These are phyloP conservation scores for Arthroderma sp. DNA, from an alignment of 2,329 filamentous ascomycete genomes.

Conservation along the genomic window DNA sequence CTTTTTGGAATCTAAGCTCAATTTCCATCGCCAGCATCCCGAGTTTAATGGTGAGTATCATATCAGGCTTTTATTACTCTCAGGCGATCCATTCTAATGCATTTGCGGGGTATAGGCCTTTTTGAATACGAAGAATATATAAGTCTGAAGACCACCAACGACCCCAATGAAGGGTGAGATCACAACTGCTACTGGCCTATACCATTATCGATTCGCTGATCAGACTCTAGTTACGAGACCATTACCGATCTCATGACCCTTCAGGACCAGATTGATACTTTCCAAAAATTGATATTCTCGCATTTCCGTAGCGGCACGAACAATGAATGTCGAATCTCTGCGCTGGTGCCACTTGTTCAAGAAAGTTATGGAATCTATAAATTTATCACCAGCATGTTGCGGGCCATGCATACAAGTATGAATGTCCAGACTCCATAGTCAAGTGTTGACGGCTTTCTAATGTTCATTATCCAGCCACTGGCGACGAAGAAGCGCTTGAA, in stretches of 20 bases:
- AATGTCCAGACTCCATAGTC: slow-evolving; percentile 13
- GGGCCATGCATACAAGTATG: slow-evolving; percentile 91
- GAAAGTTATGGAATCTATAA: slow-evolving; percentile 99
- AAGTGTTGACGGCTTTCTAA: slow-evolving; percentile 5
- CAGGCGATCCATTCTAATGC: slow-evolving; percentile 6
- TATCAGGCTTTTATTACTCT: not conserved
- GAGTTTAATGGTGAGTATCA: slow-evolving; percentile 71
- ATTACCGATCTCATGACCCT: slow-evolving; percentile 93
- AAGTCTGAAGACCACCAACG: slow-evolving; percentile 93
- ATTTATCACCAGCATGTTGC: slow-evolving; percentile 97
- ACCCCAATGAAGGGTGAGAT: slow-evolving; percentile 82
- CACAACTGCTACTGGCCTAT: not conserved
- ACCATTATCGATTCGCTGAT: not conserved
- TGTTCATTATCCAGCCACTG: slow-evolving; percentile 48
- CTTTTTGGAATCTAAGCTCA: slow-evolving; percentile 84
- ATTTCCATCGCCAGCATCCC: slow-evolving; percentile 91
- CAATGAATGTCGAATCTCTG: slow-evolving; percentile 93
- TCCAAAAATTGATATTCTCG: slow-evolving; percentile 96
- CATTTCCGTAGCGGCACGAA: slow-evolving; percentile 85
- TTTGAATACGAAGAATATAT: slow-evolving; percentile 99
- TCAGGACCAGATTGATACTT: slow-evolving; percentile 95
- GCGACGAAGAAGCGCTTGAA: slow-evolving; percentile 82
- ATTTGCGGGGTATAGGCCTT: slow-evolving; percentile 38
- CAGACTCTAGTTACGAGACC: slow-evolving; percentile 55
- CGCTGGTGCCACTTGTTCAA: slow-evolving; percentile 82